A percentile compares a stretch with the other conserved stretches of the same genome.
Evolutionary conservation across 768 basidiomycete genomes (phyloP).

Genomic region (Rhizopogon vinicolor): DNA sequence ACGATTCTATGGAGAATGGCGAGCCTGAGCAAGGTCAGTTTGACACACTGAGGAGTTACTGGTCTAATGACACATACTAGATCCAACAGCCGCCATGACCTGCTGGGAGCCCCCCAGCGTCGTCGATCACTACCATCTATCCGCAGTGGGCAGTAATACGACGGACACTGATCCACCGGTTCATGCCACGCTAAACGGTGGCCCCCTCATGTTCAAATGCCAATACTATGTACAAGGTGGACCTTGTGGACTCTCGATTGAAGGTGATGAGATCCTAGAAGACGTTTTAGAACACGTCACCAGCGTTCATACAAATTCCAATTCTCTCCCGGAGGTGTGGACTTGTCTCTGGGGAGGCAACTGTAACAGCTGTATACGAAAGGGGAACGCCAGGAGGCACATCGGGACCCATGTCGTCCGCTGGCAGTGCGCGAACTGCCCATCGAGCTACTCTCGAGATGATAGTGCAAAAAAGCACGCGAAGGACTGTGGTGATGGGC

Average conservation of each 20-base stretch:
- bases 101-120: neutral
- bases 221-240: neutral
- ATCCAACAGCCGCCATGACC: neutral
- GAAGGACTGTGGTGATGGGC: neutral
- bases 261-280: neutral
- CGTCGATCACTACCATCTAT: no score
- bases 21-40: neutral
- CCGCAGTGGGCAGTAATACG: neutral
- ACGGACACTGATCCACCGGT: no score
- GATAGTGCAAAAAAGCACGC: neutral
- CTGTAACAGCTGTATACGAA: neutral
- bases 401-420: neutral
- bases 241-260: neutral
- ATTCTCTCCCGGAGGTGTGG: neutral
- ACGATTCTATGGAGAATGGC: neutral
- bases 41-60: neutral
- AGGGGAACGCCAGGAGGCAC: neutral
- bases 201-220: neutral
- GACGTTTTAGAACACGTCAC: neutral
- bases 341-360: neutral
- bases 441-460: neutral
- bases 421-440: neutral
- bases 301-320: neutral
- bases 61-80: no score
- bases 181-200: no score